Evolutionary conservation across 2,329 filamentous ascomycete genomes (phyloP).

Genomic region (Fusarium sp.): DNA sequence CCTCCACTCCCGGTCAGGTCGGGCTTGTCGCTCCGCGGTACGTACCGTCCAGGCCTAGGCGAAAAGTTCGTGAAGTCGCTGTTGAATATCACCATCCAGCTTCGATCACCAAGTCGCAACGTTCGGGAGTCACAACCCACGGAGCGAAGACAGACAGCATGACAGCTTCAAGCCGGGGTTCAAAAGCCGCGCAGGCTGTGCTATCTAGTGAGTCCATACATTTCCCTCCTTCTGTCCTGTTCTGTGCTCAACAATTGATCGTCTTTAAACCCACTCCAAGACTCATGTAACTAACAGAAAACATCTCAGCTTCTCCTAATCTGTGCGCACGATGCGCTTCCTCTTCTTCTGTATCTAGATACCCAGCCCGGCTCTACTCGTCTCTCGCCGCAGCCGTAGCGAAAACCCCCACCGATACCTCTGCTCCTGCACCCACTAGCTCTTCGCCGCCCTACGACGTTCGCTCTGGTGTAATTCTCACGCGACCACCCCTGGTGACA

Average conservation of each 20-base stretch:
- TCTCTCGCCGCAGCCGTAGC: constrained; percentile 42
- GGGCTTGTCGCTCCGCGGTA: constrained; percentile 24
- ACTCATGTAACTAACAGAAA: constrained; percentile 18
- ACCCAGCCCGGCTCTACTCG: constrained; percentile 51
- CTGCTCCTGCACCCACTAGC: constrained; percentile 33
- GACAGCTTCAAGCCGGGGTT: constrained; percentile 68
- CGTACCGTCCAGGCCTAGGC: constrained; percentile 34
- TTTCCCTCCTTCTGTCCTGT: background rate
- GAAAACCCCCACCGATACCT: constrained; percentile 26
- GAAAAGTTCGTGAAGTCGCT: constrained; percentile 45
- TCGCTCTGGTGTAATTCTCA: constrained; percentile 80
- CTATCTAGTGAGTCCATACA: constrained; percentile 58
- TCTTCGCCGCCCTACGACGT: constrained; percentile 57
- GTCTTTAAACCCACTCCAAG: background rate
- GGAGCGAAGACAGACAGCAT: constrained; percentile 45
- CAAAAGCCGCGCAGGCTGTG: constrained; percentile 59
- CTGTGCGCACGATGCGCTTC: constrained; percentile 54
- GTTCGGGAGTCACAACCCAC: constrained; percentile 21
- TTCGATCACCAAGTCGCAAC: constrained; percentile 24
- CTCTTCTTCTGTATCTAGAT: constrained; percentile 40
- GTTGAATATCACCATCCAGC: constrained; percentile 36
- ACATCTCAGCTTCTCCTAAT: constrained; percentile 43
- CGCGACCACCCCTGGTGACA: constrained; percentile 88
- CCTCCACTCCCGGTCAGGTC: background rate
- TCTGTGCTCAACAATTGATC: background rate